Evolutionary conservation across 257 asterid species (phyloP).

Genomic region (Avicennia marina): DNA sequence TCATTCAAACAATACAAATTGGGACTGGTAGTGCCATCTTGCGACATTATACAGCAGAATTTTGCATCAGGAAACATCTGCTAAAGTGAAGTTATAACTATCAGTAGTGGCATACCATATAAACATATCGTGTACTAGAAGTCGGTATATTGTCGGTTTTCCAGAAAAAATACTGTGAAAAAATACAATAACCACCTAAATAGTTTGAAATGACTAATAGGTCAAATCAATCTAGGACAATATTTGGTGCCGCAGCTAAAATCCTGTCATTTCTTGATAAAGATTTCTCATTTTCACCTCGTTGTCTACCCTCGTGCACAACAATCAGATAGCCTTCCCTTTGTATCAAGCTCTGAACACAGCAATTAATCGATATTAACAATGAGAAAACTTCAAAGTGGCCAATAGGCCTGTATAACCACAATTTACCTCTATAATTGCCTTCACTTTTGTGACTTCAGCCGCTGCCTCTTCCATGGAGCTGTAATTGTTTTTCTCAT

Average conservation of each 20-base stretch:
- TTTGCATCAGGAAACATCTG: no score
- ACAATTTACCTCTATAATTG: slow-evolving; percentile 75
- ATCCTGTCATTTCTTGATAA: slow-evolving; percentile 73
- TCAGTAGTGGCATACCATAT: no score
- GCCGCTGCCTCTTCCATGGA: slow-evolving; percentile 78
- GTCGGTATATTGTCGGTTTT: no score
- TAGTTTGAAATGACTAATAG: no score
- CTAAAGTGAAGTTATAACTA: no score
- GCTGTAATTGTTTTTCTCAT: slow-evolving; percentile 61
- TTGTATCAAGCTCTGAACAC: slow-evolving; percentile 67
- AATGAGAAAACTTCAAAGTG: background rate
- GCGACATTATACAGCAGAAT: no score
- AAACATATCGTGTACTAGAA: no score
- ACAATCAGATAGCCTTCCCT: slow-evolving; percentile 94
- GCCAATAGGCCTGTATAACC: no score
- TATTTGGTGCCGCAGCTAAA: slow-evolving; percentile 87
- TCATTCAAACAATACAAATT: no score
- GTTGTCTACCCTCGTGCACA: slow-evolving; percentile 72
- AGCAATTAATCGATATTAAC: background rate
- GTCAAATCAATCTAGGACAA: slow-evolving; percentile 67
- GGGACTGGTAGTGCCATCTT: no score
- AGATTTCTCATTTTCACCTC: slow-evolving; percentile 41
- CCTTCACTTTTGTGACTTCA: slow-evolving; percentile 72
- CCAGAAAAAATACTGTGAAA: no score
- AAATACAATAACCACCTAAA: no score